Evolutionary conservation across 139 green algal species (phyloP), one percentile per base, ranked within the genome.

Genomic region (Chlamydomonas sphaeroides): DNA sequence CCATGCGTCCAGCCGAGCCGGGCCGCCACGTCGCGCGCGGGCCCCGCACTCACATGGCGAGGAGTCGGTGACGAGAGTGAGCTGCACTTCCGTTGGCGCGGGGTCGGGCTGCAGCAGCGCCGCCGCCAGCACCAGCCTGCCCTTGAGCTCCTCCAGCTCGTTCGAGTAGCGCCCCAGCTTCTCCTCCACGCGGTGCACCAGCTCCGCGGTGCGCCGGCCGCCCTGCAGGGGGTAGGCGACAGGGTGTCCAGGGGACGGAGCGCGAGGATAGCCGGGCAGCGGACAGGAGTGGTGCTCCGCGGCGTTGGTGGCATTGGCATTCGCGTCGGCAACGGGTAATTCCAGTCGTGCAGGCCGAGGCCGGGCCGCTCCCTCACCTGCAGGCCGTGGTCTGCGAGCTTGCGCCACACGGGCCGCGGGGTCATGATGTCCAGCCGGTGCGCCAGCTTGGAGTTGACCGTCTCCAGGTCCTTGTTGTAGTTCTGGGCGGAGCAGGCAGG

Each of bases 41-140:
- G n/a, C n/a, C n/a, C n/a, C n/a, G n/a, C n/a, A n/a, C n/a, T n/a
- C n/a, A n/a, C 80, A 86, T 42, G 73, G 41, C 10, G 62, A 78
- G 6, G 73, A 35, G 32, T 86, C 80, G 0, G 80, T 86, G 17
- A 79, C 74, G n/a, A 86, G 57, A 5, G 71, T 56, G 0, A 86
- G 70, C 80, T 73, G 48, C 57, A 86, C 66, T 51, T 86, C 80
- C 51, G 28, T 59, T 30, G 80, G 80, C 49, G 65, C 63, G 25
- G 71, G 68, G 61, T 86, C 80, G 5, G 80, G 80, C 61, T 74
- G 68, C 45, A 68, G 65, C 61, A 86, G 69, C 23, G 80, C 80
- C 70, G 65, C 36, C 61, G 65, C 61, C 63, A 86, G 80, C 61
- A 38, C 18, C 28, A 85, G 45, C 20, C 32, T 36, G 18, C 15